Conservation (phyloP, 345 rosid species). For the Toxicodendron radicans region DNA sequence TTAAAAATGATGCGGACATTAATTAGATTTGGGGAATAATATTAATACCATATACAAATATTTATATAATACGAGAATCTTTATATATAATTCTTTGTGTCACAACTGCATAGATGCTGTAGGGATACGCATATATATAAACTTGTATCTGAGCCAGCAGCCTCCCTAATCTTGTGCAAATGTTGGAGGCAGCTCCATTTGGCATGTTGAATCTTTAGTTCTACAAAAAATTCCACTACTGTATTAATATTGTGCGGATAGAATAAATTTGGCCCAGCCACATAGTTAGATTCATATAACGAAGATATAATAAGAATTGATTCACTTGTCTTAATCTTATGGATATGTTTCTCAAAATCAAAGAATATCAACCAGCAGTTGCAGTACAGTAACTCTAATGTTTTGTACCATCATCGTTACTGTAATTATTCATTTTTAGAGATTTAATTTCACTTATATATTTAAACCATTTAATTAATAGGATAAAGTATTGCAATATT, state of each 20-base stretch:
- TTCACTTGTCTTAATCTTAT: slow-evolving; percentile 3
- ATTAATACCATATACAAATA: background rate
- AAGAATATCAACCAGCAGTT: slow-evolving; percentile 4
- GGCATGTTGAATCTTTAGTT: slow-evolving; percentile 16
- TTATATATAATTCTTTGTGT: background rate
- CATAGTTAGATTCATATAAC: background rate
- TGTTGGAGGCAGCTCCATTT: slow-evolving; percentile 1
- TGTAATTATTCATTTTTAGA: too few species aligned
- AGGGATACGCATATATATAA: background rate
- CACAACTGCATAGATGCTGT: background rate
- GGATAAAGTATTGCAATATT: too few species aligned
- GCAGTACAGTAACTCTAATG: background rate
- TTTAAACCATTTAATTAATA: too few species aligned
- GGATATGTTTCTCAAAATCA: background rate
- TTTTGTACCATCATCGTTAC: background rate
- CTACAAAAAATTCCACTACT: too few species aligned
- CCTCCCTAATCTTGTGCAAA: background rate
- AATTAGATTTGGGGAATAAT: slow-evolving; percentile 11
- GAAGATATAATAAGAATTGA: slow-evolving; percentile 11
- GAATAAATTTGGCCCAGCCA: background rate
- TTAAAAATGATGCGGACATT: slow-evolving; percentile 1
- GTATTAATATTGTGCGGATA: background rate
- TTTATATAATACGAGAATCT: background rate
- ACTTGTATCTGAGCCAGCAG: background rate
- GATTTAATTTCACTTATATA: too few species aligned